phyloP scores from a whole-genome alignment of 306 rosid genomes.

The Sphenostylis stenocarpa region DNA sequence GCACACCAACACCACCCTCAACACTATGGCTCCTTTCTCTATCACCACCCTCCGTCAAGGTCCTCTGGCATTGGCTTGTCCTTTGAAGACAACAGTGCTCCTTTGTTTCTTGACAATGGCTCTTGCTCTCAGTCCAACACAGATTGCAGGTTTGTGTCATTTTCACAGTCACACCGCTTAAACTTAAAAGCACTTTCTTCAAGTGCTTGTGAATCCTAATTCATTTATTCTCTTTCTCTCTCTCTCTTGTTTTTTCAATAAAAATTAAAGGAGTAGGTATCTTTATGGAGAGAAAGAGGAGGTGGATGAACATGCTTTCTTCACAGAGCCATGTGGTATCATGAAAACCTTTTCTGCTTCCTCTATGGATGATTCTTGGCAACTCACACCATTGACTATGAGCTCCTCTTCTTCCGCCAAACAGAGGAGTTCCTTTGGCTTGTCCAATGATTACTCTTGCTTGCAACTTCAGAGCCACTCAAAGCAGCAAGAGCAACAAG shows the following conservation, averaged over 20 bases:
- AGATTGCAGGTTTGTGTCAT: constrained; percentile 56
- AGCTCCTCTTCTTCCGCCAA: constrained; percentile 61
- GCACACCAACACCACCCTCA: constrained; percentile 28
- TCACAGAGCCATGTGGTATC: constrained; percentile 71
- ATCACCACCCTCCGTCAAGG: constrained; percentile 40
- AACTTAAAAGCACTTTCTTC: not conserved
- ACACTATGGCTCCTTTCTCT: constrained; percentile 39
- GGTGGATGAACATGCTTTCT: constrained; percentile 75
- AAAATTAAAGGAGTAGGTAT: constrained; percentile 53
- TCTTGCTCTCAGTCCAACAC: constrained; percentile 50
- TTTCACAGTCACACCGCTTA: not conserved
- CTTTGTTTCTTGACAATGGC: constrained; percentile 60
- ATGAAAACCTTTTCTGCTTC: constrained; percentile 62
- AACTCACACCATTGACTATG: constrained; percentile 77
- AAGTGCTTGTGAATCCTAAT: not conserved
- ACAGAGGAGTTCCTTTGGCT: constrained; percentile 52
- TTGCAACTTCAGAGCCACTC: constrained; percentile 64
- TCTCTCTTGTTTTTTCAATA: not conserved
- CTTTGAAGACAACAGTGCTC: constrained; percentile 55
- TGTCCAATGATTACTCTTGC: constrained; percentile 54
- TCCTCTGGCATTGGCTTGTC: constrained; percentile 52
- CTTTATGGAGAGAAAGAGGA: constrained; percentile 64
- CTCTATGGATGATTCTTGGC: constrained; percentile 67
- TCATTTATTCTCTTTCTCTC: not conserved
- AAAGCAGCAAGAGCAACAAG: constrained; percentile 46